A percentile compares a stretch with the other conserved stretches of the same genome.
phyloP scores from a whole-genome alignment of 257 asterid species.

The Cordia subcordata region DNA sequence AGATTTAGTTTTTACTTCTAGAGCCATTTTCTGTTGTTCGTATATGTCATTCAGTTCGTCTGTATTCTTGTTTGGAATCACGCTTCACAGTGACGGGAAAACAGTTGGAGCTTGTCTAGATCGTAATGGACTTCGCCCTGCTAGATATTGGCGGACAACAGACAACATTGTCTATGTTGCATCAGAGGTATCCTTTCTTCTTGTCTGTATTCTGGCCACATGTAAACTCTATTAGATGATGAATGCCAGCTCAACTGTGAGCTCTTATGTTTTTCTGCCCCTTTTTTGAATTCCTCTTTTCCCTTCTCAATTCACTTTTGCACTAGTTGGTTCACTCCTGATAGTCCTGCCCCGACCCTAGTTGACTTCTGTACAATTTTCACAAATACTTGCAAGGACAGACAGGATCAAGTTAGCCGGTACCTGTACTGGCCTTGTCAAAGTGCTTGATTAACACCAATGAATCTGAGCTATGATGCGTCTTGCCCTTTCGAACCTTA shows the following conservation, averaged over 20 bases:
- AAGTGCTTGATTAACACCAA: no score
- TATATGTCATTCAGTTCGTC: not conserved
- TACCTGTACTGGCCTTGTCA: no score
- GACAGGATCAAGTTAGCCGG: no score
- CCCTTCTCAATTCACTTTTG: not conserved
- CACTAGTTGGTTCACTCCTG: not conserved
- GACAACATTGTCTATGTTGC: slow-evolving; percentile 97
- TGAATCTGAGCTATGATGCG: no score
- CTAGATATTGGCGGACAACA: slow-evolving; percentile 94
- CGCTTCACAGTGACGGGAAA: slow-evolving; percentile 80
- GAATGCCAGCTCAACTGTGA: not conserved
- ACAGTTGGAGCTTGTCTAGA: slow-evolving; percentile 99
- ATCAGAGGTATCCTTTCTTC: slow-evolving; percentile 71
- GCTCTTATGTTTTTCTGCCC: not conserved
- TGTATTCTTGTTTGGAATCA: slow-evolving; percentile 4
- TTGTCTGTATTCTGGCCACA: not conserved
- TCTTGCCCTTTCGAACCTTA: no score
- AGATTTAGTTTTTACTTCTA: no score
- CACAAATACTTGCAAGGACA: no score
- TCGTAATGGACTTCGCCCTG: slow-evolving; percentile 99
- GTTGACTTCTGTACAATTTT: no score
- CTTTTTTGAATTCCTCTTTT: not conserved
- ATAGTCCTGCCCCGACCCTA: no score
- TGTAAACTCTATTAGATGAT: not conserved
- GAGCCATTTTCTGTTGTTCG: no score